Conservation (phyloP, 2,329 filamentous ascomycete species). For the Chalara sp. region DNA sequence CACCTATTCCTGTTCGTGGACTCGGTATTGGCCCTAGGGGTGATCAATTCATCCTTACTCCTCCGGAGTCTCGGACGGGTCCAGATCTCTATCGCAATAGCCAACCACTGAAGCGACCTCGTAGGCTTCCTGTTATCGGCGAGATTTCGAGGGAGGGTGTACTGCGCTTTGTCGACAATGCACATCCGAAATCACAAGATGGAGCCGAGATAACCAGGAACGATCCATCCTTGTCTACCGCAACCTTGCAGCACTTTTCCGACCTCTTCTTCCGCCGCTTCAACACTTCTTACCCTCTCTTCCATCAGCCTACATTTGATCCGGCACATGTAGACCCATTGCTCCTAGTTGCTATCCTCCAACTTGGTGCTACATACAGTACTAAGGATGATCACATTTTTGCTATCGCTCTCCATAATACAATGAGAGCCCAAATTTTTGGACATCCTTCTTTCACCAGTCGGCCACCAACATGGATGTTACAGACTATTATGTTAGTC, state of each 20-base stretch:
- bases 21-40: background rate
- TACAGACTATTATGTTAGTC: conserved; percentile 55
- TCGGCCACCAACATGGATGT: conserved; percentile 52
- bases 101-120: background rate
- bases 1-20: background rate
- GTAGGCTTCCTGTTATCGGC: conserved; percentile 27
- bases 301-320: conserved; percentile 52
- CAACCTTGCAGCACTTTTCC: conserved; percentile 46
- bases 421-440: conserved; percentile 52
- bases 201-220: conserved; percentile 38
- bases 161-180: conserved; percentile 43
- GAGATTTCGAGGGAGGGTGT: conserved; percentile 35
- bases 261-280: conserved; percentile 55
- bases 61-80: background rate
- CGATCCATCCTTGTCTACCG: conserved; percentile 43
- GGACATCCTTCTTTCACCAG: conserved; percentile 49
- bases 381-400: conserved; percentile 52
- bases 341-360: conserved; percentile 45
- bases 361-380: conserved; percentile 56
- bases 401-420: conserved; percentile 55
- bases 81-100: background rate
- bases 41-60: background rate
- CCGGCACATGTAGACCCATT: conserved; percentile 42
- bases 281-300: conserved; percentile 52
- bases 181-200: conserved; percentile 41